Evolutionary conservation across 306 rosid genomes (phyloP), one percentile per base, ranked within the genome.

Genomic region (Cucumis cinereus): DNA sequence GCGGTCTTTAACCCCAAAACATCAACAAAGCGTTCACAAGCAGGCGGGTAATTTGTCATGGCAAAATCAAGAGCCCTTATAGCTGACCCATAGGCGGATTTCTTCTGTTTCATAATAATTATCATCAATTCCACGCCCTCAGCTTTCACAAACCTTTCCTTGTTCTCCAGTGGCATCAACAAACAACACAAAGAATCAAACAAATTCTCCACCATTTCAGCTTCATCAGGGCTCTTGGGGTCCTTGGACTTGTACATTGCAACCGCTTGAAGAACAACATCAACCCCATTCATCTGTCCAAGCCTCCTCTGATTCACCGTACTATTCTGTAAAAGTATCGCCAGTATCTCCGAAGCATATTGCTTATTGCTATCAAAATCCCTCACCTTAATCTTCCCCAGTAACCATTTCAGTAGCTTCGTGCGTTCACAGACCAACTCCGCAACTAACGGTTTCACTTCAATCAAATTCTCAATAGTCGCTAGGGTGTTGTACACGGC

Each of bases 101-200:
- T 93, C 92, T 93, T 93, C 82, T 93, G 98, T 74, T 93, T 91
- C 89, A 93, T 91, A 22, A 91, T 91, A 77, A 93, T 93, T 35
- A 93, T 89, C 98, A 93, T 93, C 88, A 91, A 83, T 78, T 93
- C 98, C 80, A 93, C 98, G 35, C 98, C 98, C 82, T 93, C 98
- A 20, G 97, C 96, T 87, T 89, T 93, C 78, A 93, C 89, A 83
- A 93, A 93, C 83, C 96, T 83, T 52, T 93, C 98, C 87, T 91
- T 93, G 74, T 93, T 93, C 85, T 93, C 98, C 87, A 93, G 68
- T 0, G 96, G 98, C 98, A 93, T 93, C 79, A 91, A 76, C 84
- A 93, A 77, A 76, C 98, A 90, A n/a, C 98, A 93, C 88, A 93
- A 84, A 75, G 94, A 91, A 68, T 91, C 93, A 73, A 93, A 93